Conservation (phyloP, 2,329 filamentous ascomycete genomes). For the Pseudogymnoascus sp. region DNA sequence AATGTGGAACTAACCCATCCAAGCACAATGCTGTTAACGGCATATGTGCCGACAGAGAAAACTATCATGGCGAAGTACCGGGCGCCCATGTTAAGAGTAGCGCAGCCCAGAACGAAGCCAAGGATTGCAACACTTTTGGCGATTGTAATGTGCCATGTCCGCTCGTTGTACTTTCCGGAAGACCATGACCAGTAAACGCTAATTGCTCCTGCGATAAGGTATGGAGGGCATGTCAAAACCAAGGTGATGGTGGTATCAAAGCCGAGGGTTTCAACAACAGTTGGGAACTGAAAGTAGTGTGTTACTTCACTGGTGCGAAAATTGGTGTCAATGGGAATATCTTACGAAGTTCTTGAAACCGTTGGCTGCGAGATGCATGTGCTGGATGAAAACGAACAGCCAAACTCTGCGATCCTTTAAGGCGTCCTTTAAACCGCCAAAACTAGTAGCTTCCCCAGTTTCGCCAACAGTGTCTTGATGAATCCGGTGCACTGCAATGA, state of each 20-base stretch:
- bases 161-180: not conserved
- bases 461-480: too few relatives aligned
- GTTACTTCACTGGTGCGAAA: too few relatives aligned
- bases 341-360: too few relatives aligned
- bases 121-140: not conserved
- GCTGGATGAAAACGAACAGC: too few relatives aligned
- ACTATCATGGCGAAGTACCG: not conserved
- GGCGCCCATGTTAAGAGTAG: not conserved
- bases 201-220: not conserved
- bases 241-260: not conserved
- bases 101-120: not conserved
- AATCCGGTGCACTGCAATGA: too few relatives aligned
- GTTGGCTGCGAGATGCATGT: too few relatives aligned
- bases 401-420: too few relatives aligned
- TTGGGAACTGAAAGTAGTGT: not conserved
- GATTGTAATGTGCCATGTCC: not conserved
- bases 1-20: not conserved
- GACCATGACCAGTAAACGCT: not conserved
- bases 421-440: too few relatives aligned
- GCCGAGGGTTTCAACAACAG: not conserved
- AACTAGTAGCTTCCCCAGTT: too few relatives aligned
- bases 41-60: not conserved
- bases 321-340: too few relatives aligned
- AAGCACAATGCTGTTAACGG: not conserved
- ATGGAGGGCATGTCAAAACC: not conserved